A percentile compares a stretch with the other conserved stretches of the same genome.
These are phyloP conservation scores for Dactylella cylindrospora DNA, from an alignment of 2,329 filamentous ascomycete species.

Conservation along the genomic window DNA sequence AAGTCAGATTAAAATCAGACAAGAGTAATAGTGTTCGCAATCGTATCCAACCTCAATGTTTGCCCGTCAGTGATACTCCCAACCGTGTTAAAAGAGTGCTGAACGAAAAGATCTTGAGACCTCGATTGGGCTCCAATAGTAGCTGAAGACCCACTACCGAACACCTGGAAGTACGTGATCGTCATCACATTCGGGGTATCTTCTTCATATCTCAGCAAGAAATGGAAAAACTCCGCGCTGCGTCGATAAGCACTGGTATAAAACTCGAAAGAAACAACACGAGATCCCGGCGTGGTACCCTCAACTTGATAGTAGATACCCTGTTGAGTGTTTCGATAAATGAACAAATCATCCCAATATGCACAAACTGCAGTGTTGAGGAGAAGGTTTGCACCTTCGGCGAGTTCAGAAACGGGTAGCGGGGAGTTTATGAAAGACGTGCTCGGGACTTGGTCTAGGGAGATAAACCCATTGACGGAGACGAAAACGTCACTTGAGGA, in stretches of 20 bases:
- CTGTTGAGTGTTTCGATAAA: conserved; percentile 32
- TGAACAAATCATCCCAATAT: conserved; percentile 41
- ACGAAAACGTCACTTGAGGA: conserved; percentile 16
- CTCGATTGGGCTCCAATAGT: conserved; percentile 39
- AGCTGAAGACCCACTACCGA: conserved; percentile 13
- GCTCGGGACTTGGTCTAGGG: conserved; percentile 21
- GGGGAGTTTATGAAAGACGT: conserved; percentile 38
- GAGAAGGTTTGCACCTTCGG: conserved; percentile 15
- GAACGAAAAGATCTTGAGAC: conserved; percentile 22
- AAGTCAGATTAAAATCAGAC: no score
- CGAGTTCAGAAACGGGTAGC: conserved; percentile 11
- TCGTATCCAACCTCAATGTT: conserved; percentile 24
- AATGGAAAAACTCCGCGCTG: conserved; percentile 34
- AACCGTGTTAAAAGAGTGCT: conserved; percentile 30
- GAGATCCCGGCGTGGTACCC: conserved; percentile 1
- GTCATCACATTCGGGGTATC: conserved; percentile 22
- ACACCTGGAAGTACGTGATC: conserved; percentile 34
- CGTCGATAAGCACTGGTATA: conserved; percentile 32
- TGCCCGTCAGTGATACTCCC: conserved; percentile 19
- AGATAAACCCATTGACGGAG: conserved; percentile 41
- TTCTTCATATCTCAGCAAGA: conserved; percentile 36
- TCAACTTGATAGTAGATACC: conserved; percentile 40
- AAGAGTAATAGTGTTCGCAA: conserved; percentile 15
- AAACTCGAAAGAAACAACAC: conserved; percentile 28
- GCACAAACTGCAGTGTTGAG: conserved; percentile 25